Evolutionary conservation across 306 rosid species (phyloP).

Genomic region (Quercus variabilis): DNA sequence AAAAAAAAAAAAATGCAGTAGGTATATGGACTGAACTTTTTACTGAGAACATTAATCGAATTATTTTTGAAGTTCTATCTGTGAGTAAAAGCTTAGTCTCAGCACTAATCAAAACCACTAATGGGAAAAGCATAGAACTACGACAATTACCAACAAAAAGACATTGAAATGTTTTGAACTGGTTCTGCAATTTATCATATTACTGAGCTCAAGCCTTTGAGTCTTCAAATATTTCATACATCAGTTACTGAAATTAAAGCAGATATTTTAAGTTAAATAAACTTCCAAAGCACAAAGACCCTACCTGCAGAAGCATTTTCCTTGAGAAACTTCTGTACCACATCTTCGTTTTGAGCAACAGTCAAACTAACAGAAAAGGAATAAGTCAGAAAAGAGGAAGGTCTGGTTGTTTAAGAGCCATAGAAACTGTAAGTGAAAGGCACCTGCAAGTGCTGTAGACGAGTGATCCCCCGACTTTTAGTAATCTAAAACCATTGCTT

Average conservation of each 20-base stretch:
- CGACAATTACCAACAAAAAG: not conserved
- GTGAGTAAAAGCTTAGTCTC: not conserved
- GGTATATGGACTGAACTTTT: not conserved
- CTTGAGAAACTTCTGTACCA: constrained; percentile 78
- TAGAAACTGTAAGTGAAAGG: constrained; percentile 9
- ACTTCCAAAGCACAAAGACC: constrained; percentile 15
- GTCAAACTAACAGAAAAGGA: constrained; percentile 57
- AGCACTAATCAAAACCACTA: not conserved
- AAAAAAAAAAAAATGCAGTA: not conserved
- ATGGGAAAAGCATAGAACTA: not conserved
- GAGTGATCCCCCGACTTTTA: constrained; percentile 74
- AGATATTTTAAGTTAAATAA: not conserved
- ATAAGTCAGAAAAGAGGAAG: constrained; percentile 12
- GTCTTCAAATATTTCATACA: not conserved
- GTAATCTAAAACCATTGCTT: constrained; percentile 74
- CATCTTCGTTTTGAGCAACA: constrained; percentile 80
- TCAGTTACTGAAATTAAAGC: not conserved
- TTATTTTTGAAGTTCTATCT: not conserved
- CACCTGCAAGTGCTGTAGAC: constrained; percentile 99
- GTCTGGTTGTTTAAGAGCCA: not conserved
- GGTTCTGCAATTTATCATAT: not conserved
- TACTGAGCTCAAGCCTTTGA: not conserved
- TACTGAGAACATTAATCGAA: not conserved
- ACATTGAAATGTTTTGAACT: not conserved
- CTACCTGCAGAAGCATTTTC: constrained; percentile 67